Evolutionary conservation across 805 yeast genomes (phyloP), one percentile per base, ranked within the genome.

Genomic region (Starmerella bacillaris): DNA sequence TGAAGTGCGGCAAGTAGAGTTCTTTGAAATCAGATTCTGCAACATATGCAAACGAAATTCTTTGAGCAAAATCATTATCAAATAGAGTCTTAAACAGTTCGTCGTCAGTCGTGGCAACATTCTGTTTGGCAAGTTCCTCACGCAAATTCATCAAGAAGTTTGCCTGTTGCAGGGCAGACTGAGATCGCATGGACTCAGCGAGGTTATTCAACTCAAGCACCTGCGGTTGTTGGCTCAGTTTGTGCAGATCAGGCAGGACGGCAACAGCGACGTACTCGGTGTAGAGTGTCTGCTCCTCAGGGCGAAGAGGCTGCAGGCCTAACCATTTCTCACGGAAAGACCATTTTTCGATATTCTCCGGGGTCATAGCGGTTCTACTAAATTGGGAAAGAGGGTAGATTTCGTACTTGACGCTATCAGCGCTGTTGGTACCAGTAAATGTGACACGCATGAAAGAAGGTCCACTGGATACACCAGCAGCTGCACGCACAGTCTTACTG

Each of bases 1-100:
- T 38, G 4, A 45, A 3, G 31, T 37, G 32, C 14, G 33, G 27
- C 4, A 37, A 30, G 30, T 43, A 46, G 17, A 33, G 19, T 7
- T 18, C 16, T 7, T 24, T 31, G 44, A 46, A 43, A 16, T 28
- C 30, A 9, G 21, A 33, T 6, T 21, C 21, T 16, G 45, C 27
- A 17, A 46, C 37, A 31, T 39, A 41, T 5, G 43, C 44, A 21
- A 44, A 47, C 4, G 50, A 35, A 14, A 44, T 19, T 24, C 14
- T 15, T 18, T 26, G 29, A 5, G 29, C 29, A 15, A 26, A 5
- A 18, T 26, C 14, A 11, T 15, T 8, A 6, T 26, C 29, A 18
- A 18, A 7, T 5, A 26, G 14, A 11, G 29, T 18, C 9, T 5
- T 18, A 11, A 5, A 5, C 7, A 26, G 18, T 7, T 14, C 6